A percentile compares a stretch with the other conserved stretches of the same genome.
Evolutionary conservation across 2,329 filamentous ascomycete genomes (phyloP).

Genomic region (Karstenula rhodostoma): DNA sequence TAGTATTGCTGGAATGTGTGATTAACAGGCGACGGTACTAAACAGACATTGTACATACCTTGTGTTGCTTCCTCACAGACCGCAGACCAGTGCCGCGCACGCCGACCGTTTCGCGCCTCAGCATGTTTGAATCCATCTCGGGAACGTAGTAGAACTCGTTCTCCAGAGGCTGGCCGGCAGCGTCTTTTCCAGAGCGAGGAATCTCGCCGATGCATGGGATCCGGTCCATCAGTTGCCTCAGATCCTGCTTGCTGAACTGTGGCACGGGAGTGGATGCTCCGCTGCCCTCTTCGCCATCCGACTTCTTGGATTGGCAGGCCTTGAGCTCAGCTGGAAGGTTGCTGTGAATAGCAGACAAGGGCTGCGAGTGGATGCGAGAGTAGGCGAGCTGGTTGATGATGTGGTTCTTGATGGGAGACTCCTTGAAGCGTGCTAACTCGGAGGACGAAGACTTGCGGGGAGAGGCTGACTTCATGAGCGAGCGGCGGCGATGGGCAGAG

Average conservation of each 20-base stretch:
- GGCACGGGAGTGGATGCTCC: constrained; percentile 32
- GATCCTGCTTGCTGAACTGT: constrained; percentile 53
- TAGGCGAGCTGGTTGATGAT: constrained; percentile 95
- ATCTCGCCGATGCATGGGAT: constrained; percentile 88
- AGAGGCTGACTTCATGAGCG: constrained; percentile 40
- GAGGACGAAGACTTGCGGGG: constrained; percentile 35
- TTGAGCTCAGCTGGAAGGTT: constrained; percentile 76
- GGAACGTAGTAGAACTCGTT: constrained; percentile 97
- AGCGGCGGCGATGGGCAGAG: constrained; percentile 41
- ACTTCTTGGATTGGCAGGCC: constrained; percentile 38
- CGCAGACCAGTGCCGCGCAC: constrained; percentile 88
- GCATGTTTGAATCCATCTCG: constrained; percentile 81
- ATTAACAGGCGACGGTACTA: constrained; percentile 13
- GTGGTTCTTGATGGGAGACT: constrained; percentile 75
- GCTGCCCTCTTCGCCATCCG: constrained; percentile 30
- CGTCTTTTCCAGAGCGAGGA: constrained; percentile 89
- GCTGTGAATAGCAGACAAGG: constrained; percentile 85
- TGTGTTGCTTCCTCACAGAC: constrained; percentile 93
- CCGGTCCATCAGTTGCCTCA: constrained; percentile 76
- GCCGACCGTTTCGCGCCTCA: constrained; percentile 81
- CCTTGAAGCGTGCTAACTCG: constrained; percentile 42
- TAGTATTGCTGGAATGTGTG: constrained; percentile 68
- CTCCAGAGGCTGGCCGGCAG: constrained; percentile 90
- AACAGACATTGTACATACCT: constrained; percentile 66
- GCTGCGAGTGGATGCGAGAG: constrained; percentile 89